A percentile compares a stretch with the other conserved stretches of the same genome.
Evolutionary conservation across 495 filamentous ascomycete genomes (phyloP).

Genomic region (Aspergillus sclerotioniger): DNA sequence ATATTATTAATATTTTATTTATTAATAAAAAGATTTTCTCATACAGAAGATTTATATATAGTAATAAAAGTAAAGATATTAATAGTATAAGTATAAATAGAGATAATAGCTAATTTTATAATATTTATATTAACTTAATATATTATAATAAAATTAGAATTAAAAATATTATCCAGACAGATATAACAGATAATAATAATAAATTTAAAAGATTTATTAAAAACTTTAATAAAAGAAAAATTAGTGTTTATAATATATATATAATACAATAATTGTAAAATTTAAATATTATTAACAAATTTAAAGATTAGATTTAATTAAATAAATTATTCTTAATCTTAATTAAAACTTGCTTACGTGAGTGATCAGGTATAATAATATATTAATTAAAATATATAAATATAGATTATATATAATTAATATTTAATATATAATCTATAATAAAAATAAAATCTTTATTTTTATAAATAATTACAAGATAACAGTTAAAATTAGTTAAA

Average conservation of each 20-base stretch:
- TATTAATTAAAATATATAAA: too few species aligned
- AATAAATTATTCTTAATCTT: too few species aligned
- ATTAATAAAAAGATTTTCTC: not conserved
- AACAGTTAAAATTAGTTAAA: too few species aligned
- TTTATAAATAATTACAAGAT: too few species aligned
- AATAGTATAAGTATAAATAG: not conserved
- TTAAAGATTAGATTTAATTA: too few species aligned
- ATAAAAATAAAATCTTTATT: too few species aligned
- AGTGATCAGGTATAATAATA: too few species aligned
- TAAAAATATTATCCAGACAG: not conserved
- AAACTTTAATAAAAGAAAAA: not conserved
- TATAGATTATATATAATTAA: too few species aligned
- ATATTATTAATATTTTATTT: not conserved
- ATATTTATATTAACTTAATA: not conserved
- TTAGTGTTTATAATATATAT: slow-evolving; percentile 1
- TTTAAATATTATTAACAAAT: too few species aligned
- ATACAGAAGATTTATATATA: not conserved
- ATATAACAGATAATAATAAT: not conserved
- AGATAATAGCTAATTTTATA: not conserved
- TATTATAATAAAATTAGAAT: not conserved
- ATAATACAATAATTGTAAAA: slow-evolving; percentile 4
- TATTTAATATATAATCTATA: too few species aligned
- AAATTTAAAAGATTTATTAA: not conserved
- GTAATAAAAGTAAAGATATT: not conserved
- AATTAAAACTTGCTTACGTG: slow-evolving; percentile 6